Conservation (phyloP, 208 protist genomes). For the Lotmaria passim region DNA sequence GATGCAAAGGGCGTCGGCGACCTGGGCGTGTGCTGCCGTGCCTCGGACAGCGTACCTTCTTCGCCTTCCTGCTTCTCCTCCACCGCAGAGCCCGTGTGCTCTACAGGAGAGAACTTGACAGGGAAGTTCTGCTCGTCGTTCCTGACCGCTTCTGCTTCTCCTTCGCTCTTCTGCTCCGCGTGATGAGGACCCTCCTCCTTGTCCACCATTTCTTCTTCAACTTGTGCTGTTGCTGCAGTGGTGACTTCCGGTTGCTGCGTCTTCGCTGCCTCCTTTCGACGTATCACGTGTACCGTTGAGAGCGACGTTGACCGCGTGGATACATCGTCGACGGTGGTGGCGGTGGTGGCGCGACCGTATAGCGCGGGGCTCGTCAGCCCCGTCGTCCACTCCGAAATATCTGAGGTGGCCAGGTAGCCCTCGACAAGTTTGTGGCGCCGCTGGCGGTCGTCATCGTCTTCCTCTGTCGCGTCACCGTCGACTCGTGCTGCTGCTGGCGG, state of each 20-base stretch:
- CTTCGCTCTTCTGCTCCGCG: not conserved
- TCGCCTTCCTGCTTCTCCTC: not conserved
- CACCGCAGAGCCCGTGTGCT: too few relatives aligned
- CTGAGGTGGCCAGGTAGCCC: not conserved
- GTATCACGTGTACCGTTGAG: conserved; percentile 4
- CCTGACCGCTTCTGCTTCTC: not conserved
- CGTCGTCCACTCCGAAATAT: conserved; percentile 16
- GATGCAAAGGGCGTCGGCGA: conserved; percentile 9
- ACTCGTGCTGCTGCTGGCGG: not conserved
- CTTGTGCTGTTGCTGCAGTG: not conserved
- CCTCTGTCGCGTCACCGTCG: not conserved
- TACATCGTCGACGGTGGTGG: conserved; percentile 1
- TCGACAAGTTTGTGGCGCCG: not conserved
- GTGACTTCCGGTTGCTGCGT: not conserved
- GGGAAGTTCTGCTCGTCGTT: not conserved
- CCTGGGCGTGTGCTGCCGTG: not conserved
- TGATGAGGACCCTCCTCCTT: not conserved
- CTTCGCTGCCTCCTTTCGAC: not conserved
- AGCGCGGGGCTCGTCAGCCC: conserved; percentile 21
- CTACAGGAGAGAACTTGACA: too few relatives aligned
- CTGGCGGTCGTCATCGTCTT: not conserved
- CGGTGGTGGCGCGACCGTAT: conserved; percentile 7
- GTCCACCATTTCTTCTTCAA: not conserved
- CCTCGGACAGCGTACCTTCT: not conserved
- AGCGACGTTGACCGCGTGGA: conserved; percentile 10